phyloP scores from a whole-genome alignment of 2,329 filamentous ascomycete genomes.

The Nectriaceae sp. region DNA sequence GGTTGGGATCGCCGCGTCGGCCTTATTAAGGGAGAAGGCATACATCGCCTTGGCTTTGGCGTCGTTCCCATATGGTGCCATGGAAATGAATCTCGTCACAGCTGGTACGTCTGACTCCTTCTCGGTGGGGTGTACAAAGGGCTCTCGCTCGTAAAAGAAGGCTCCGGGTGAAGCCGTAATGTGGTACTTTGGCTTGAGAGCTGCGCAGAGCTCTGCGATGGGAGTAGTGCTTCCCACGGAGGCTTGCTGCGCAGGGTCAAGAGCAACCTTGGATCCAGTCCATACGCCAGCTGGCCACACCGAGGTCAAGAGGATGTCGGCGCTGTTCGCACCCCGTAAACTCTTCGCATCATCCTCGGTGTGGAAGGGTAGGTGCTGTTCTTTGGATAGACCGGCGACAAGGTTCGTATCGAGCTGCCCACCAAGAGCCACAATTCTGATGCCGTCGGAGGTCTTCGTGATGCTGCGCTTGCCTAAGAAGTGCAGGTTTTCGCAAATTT shows the following conservation, averaged over 20 bases:
- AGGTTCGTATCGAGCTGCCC: slow-evolving; percentile 67
- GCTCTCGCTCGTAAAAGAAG: slow-evolving; percentile 87
- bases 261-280: slow-evolving; percentile 63
- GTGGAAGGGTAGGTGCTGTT: slow-evolving; percentile 77
- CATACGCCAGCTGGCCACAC: slow-evolving; percentile 80
- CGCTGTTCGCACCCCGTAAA: slow-evolving; percentile 72
- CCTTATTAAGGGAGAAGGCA: slow-evolving; percentile 71
- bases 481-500: slow-evolving; percentile 87
- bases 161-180: slow-evolving; percentile 67
- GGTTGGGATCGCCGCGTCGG: slow-evolving; percentile 63
- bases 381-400: slow-evolving; percentile 64
- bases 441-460: slow-evolving; percentile 85
- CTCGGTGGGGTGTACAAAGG: slow-evolving; percentile 72
- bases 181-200: slow-evolving; percentile 90
- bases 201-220: slow-evolving; percentile 75
- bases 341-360: slow-evolving; percentile 74
- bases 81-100: slow-evolving; percentile 86
- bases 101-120: slow-evolving; percentile 51
- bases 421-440: slow-evolving; percentile 85
- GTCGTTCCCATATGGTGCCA: slow-evolving; percentile 76
- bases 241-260: slow-evolving; percentile 54
- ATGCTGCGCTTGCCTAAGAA: slow-evolving; percentile 85
- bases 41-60: slow-evolving; percentile 81
- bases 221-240: slow-evolving; percentile 60
- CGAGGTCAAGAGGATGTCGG: slow-evolving; percentile 85